These are phyloP conservation scores for Entomortierella chlamydospora DNA, from an alignment of 192 early-diverging fungal species.

Conservation along the genomic window DNA sequence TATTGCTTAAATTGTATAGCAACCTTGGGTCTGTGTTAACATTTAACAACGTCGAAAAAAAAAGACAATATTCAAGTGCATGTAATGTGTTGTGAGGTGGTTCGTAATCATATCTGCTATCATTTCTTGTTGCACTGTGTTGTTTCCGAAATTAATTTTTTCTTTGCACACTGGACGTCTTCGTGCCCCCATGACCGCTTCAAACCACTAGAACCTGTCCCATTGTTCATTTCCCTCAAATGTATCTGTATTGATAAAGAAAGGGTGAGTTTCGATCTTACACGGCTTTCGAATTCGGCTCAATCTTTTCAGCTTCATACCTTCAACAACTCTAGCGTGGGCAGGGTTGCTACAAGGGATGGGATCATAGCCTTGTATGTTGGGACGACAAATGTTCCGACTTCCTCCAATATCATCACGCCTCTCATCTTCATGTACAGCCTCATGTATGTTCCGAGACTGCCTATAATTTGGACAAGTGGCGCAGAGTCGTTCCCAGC, in stretches of 20 bases:
- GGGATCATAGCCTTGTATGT: slow-evolving; percentile 19
- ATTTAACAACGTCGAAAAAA: no score
- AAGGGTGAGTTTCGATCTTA: slow-evolving; percentile 15
- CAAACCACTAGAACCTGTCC: neutral
- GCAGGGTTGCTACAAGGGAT: slow-evolving; percentile 15
- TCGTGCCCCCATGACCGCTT: slow-evolving; percentile 18
- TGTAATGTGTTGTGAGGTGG: neutral
- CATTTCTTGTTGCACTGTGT: neutral
- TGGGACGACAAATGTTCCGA: slow-evolving; percentile 18
- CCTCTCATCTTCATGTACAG: slow-evolving; percentile 18
- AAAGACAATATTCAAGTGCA: no score
- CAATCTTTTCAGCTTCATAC: slow-evolving; percentile 11
- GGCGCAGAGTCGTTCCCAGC: slow-evolving; percentile 20
- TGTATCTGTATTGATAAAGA: slow-evolving; percentile 13
- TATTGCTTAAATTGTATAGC: no score
- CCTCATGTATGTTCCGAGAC: slow-evolving; percentile 10
- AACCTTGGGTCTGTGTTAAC: no score
- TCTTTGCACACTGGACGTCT: slow-evolving; percentile 4
- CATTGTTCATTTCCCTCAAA: neutral
- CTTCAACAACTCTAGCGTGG: slow-evolving; percentile 16
- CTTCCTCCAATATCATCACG: slow-evolving; percentile 23
- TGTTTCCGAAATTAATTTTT: neutral
- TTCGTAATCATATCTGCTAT: neutral
- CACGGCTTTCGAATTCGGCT: neutral
- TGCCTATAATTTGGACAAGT: slow-evolving; percentile 17